Base-by-base conservation (phyloP, 1,284 basidiomycete genomes). In the Polyporus tsugae region DNA sequence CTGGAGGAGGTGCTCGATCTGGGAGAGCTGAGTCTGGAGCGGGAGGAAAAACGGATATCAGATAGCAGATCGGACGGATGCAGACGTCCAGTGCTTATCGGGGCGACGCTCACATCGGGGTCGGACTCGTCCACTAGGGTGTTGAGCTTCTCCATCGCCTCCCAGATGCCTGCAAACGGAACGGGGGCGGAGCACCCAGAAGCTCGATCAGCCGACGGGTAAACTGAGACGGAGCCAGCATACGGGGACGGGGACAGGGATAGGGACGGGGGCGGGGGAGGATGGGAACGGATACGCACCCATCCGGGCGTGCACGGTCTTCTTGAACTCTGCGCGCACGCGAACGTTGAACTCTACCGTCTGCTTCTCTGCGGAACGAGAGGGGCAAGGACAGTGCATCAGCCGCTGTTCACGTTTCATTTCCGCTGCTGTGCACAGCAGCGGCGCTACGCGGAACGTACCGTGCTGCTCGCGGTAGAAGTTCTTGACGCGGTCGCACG, bases 391-490 rank as follows among this genome's bases (percentile, higher is more conserved):
- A 22, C 55, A 33, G 25, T 10, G 11, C 10, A 25, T 59, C 58
- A 59, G 58, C 36, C 38, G 38, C 38, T 5, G 58, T 38, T n/a
- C 46, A 49, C 46, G 46, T 22, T 22, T 41, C 58, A 38, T 59
- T 41, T 41, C 58, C 58, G 58, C 22, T 59, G 58, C 58, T 59
- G 58, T 41, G 58, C 58, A 53, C 13, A 29, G 52, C 33, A 53
- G 19, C 36, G 63, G 42, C 60, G 65, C 46, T 25, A 49, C 44
- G 53, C 39, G 42, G 10, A 55, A 75, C 85, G 17, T 57, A 91
- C 91, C 88, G 77, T 97, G 95, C 78, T 97, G 95, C 78, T 95
- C 95, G 75, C 88, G 89, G 81, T 96, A 96, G 77, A 96, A 96
- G 39, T 85, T 84, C 82, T 94, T 95, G 80, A 96, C 95, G 62